phyloP scores from a whole-genome alignment of 2,329 filamentous ascomycete genomes.

The Thelonectria discophora region DNA sequence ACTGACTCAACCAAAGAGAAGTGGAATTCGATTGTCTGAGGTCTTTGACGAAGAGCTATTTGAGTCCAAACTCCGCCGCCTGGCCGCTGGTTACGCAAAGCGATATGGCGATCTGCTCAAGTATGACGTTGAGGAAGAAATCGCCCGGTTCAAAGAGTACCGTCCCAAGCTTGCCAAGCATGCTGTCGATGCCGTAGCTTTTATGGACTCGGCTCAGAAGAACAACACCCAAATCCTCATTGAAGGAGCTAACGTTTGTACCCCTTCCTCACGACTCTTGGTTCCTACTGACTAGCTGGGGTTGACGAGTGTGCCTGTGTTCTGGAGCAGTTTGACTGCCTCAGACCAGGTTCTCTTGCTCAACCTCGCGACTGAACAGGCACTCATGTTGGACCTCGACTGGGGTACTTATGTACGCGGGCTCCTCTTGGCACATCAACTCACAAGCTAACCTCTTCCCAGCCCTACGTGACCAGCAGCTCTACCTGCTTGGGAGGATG shows the following conservation, averaged over 20 bases:
- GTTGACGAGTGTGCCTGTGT: conserved; percentile 22
- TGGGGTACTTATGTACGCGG: background rate
- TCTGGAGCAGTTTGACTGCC: conserved; percentile 17
- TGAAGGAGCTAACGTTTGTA: conserved; percentile 63
- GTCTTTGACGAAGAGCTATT: conserved; percentile 70
- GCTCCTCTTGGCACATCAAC: too few species aligned
- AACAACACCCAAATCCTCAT: conserved; percentile 68
- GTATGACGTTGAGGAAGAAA: conserved; percentile 75
- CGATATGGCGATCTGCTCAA: conserved; percentile 72
- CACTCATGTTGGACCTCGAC: conserved; percentile 20
- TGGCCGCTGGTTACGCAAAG: conserved; percentile 70
- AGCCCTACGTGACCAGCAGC: background rate
- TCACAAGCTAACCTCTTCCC: background rate
- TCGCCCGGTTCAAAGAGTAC: conserved; percentile 68
- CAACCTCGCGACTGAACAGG: conserved; percentile 5
- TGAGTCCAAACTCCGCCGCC: conserved; percentile 69
- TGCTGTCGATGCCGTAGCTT: conserved; percentile 71
- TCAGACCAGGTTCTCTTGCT: background rate
- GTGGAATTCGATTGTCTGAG: conserved; percentile 18
- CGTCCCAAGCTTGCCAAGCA: conserved; percentile 65
- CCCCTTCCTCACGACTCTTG: conserved; percentile 41
- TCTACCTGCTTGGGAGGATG: background rate
- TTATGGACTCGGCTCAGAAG: conserved; percentile 68
- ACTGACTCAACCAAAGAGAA: conserved; percentile 8
- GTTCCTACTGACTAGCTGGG: conserved; percentile 44